Percentiles rank a stretch among this genome's conserved stretches.
phyloP scores from a whole-genome alignment of 139 green algal genomes.

The Chlamydomonas sphaeroides region DNA sequence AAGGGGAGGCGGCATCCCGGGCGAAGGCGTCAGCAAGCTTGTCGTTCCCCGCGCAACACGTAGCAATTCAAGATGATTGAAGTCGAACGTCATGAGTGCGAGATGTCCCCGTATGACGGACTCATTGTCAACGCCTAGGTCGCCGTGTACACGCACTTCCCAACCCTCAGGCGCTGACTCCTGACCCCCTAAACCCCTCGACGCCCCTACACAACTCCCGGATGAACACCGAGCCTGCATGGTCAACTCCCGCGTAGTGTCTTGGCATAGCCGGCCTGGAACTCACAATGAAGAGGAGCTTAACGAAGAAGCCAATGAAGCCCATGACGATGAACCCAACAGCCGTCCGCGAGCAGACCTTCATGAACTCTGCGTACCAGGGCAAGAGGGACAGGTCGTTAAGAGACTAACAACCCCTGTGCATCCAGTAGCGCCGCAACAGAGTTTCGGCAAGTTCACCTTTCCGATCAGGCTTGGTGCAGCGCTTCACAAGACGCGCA shows the following conservation, averaged over 20 bases:
- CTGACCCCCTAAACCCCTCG: not conserved
- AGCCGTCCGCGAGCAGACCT: slow-evolving; percentile 83
- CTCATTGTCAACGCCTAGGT: too few relatives aligned
- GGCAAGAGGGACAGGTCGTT: too few relatives aligned
- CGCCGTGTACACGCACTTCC: too few relatives aligned
- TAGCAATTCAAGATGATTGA: too few relatives aligned
- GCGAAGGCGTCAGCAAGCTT: too few relatives aligned
- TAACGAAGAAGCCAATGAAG: slow-evolving; percentile 99
- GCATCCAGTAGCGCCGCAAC: slow-evolving; percentile 5
- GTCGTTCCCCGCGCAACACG: too few relatives aligned
- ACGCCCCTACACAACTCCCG: not conserved
- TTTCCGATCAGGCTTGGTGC: slow-evolving; percentile 94
- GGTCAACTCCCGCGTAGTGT: too few relatives aligned
- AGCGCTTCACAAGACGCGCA: slow-evolving; percentile 90
- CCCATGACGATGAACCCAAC: slow-evolving; percentile 95
- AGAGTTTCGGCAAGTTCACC: slow-evolving; percentile 55
- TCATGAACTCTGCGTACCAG: slow-evolving; percentile 86
- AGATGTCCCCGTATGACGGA: too few relatives aligned
- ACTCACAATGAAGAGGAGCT: slow-evolving; percentile 94
- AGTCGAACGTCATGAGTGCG: too few relatives aligned
- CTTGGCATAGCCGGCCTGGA: too few relatives aligned
- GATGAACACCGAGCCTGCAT: not conserved
- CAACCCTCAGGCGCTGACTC: not conserved
- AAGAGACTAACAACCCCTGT: too few relatives aligned
- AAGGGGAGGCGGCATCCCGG: too few relatives aligned